These are phyloP conservation scores for Vicia faba DNA, from an alignment of 306 rosid genomes.

Conservation along the genomic window DNA sequence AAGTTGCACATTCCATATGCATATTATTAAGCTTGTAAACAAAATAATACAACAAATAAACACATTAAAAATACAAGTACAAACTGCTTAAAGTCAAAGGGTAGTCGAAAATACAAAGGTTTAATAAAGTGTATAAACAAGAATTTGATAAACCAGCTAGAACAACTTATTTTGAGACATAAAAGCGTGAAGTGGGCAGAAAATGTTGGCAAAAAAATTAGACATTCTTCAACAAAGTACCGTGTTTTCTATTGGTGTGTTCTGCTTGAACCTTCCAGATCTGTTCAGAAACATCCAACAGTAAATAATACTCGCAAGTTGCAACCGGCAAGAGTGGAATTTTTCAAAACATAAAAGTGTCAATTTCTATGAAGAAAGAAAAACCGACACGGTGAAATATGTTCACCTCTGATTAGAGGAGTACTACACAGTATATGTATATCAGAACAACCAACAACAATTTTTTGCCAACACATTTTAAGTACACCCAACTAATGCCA, in stretches of 20 bases:
- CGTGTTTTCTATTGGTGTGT: neutral
- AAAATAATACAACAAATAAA: conserved; percentile 32
- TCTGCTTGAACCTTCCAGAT: conserved; percentile 4
- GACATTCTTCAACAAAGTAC: neutral
- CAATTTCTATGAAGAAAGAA: neutral
- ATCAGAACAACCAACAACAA: neutral
- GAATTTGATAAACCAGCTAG: neutral
- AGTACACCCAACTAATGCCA: neutral
- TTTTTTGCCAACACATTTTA: neutral
- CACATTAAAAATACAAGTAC: conserved; percentile 17
- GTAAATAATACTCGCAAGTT: conserved; percentile 2
- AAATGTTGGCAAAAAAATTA: neutral
- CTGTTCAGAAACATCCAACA: conserved; percentile 9
- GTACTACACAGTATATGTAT: neutral
- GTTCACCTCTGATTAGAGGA: neutral
- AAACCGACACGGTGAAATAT: neutral
- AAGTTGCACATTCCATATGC: conserved; percentile 35
- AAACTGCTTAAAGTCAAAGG: conserved; percentile 2
- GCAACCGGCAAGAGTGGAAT: neutral
- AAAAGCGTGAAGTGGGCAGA: neutral
- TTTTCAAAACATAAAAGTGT: neutral
- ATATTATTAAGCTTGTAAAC: conserved; percentile 29
- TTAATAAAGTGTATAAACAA: neutral
- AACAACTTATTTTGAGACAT: conserved; percentile 9
- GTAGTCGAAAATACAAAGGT: conserved; percentile 1